phyloP scores from a whole-genome alignment of 345 rosid genomes.

The Eucalyptus victrix region DNA sequence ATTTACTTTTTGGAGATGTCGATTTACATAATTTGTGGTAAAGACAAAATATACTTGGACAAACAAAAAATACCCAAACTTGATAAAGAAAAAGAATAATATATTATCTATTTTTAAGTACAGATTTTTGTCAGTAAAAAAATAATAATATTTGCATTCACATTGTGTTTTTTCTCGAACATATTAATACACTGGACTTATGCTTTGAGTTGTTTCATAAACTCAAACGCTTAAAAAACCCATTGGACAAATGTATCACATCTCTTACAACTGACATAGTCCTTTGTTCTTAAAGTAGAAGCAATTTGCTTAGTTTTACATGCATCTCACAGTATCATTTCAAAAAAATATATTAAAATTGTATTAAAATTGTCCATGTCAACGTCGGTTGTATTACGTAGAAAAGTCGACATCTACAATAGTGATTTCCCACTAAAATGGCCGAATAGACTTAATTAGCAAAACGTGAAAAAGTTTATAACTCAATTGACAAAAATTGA shows the following conservation, averaged over 20 bases:
- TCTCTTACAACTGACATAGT: neutral
- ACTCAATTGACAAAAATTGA: no score
- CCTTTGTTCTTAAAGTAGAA: neutral
- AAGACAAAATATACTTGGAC: neutral
- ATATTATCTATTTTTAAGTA: neutral
- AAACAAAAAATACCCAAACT: neutral
- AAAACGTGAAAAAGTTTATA: rapidly evolving
- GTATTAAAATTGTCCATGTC: no score
- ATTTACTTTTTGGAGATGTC: neutral
- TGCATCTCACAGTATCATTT: no score
- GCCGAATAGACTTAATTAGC: no score
- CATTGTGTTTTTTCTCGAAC: no score
- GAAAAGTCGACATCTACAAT: rapidly evolving
- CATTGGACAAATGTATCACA: neutral
- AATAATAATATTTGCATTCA: neutral
- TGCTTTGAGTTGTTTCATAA: neutral
- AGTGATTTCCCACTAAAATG: no score
- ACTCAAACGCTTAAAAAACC: neutral
- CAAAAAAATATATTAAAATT: no score
- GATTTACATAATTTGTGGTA: no score
- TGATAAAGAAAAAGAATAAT: neutral
- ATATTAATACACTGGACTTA: no score
- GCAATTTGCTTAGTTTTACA: neutral
- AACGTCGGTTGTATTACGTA: rapidly evolving
- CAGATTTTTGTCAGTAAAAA: neutral